Evolutionary conservation across 2,329 filamentous ascomycete species (phyloP).

Genomic region (Colletotrichum agaves): DNA sequence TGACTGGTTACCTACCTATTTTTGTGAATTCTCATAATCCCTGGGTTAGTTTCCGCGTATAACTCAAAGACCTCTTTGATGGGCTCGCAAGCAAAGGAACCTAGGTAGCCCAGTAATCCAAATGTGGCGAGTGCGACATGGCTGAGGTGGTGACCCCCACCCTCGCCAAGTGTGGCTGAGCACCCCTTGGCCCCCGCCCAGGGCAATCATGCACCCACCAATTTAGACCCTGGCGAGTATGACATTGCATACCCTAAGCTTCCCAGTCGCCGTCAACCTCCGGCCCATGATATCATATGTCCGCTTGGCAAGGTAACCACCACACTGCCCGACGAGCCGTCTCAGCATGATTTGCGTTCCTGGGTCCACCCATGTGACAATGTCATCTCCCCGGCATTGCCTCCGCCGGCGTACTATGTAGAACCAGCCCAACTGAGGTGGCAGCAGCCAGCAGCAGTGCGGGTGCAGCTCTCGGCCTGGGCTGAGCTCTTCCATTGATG

Average conservation of each 20-base stretch:
- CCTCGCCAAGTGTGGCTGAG: conserved; percentile 24
- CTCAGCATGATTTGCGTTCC: conserved; percentile 6
- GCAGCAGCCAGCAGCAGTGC: too few relatives aligned
- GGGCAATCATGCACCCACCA: too few relatives aligned
- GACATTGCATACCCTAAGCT: neutral
- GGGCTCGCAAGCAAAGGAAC: neutral
- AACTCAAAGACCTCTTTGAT: too few relatives aligned
- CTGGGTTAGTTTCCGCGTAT: too few relatives aligned
- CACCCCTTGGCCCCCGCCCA: too few relatives aligned
- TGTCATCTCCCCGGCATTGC: conserved; percentile 8
- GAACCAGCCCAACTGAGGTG: too few relatives aligned
- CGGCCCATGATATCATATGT: conserved; percentile 23
- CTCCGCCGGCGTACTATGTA: neutral
- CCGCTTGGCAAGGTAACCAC: conserved; percentile 1
- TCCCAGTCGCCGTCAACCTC: too few relatives aligned
- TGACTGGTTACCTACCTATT: too few relatives aligned
- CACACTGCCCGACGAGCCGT: neutral
- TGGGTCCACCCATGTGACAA: conserved; percentile 4
- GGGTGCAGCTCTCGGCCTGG: neutral
- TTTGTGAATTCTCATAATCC: too few relatives aligned
- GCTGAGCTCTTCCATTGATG: neutral
- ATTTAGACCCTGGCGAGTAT: neutral
- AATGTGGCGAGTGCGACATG: conserved; percentile 30
- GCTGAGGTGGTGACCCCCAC: neutral
- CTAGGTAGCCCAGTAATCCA: neutral